Evolutionary conservation across 768 basidiomycete genomes (phyloP).

Genomic region (Suillus americanus): DNA sequence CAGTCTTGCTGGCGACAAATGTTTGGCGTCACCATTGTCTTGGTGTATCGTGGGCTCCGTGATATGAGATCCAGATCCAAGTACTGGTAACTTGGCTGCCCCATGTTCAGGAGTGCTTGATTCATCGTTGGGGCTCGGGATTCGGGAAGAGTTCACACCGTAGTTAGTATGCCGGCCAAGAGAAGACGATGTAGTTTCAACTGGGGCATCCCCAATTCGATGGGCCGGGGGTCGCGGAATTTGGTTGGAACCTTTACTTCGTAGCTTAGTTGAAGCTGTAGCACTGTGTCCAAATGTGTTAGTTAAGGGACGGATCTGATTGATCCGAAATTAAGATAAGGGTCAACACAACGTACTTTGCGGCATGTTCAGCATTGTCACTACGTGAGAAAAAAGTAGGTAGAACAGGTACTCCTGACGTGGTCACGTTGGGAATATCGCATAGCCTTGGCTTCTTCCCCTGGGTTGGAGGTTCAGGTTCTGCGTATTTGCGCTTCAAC

Average conservation of each 20-base stretch:
- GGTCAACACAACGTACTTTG: constrained; percentile 14
- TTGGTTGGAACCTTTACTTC: neutral
- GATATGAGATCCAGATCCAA: neutral
- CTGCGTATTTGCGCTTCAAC: constrained; percentile 5
- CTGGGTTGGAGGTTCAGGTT: neutral
- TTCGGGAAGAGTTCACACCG: neutral
- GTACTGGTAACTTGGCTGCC: too few relatives aligned
- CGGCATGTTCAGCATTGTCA: constrained; percentile 4
- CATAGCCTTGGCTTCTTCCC: neutral
- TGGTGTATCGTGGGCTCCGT: neutral
- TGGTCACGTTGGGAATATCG: neutral
- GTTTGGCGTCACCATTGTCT: neutral
- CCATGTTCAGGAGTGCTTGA: neutral
- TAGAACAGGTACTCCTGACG: neutral
- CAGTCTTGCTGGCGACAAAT: neutral
- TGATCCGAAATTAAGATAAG: neutral
- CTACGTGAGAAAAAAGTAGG: neutral
- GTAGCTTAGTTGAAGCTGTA: neutral
- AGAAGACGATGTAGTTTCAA: neutral
- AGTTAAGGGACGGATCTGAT: neutral
- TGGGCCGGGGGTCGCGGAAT: neutral
- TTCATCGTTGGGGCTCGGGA: too few relatives aligned
- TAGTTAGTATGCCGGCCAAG: neutral
- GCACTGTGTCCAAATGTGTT: neutral
- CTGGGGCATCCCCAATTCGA: neutral